Evolutionary conservation across 805 yeast genomes (phyloP).

Genomic region (Starmerella etchellsii): DNA sequence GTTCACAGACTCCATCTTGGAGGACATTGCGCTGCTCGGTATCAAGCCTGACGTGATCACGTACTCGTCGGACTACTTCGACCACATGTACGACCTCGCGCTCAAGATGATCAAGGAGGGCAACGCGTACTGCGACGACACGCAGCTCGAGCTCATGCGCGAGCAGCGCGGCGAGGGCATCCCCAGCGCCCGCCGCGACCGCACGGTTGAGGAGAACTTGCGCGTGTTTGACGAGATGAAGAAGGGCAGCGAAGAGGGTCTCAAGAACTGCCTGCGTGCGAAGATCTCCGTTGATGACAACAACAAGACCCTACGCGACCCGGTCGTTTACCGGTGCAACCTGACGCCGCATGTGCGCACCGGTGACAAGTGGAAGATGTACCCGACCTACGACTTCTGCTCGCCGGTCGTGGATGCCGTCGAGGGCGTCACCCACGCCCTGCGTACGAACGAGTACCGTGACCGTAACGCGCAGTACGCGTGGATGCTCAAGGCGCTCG

Average conservation of each 20-base stretch:
- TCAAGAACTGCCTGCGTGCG: constrained; percentile 88
- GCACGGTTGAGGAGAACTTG: constrained; percentile 85
- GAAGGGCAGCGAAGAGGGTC: constrained; percentile 84
- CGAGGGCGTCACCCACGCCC: constrained; percentile 96
- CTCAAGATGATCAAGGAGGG: constrained; percentile 84
- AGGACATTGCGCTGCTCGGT: constrained; percentile 81
- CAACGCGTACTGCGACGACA: constrained; percentile 94
- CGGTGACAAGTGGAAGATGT: constrained; percentile 83
- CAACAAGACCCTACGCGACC: constrained; percentile 94
- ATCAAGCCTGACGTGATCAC: constrained; percentile 83
- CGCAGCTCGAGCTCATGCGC: constrained; percentile 89
- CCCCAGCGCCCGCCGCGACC: constrained; percentile 81
- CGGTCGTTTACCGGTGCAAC: constrained; percentile 95
- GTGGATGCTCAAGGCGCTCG: constrained; percentile 78
- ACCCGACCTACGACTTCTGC: constrained; percentile 98
- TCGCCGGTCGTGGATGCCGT: constrained; percentile 90
- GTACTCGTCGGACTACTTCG: constrained; percentile 88
- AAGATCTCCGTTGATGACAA: constrained; percentile 83
- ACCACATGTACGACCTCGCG: constrained; percentile 78
- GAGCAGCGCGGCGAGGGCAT: constrained; percentile 98
- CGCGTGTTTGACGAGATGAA: constrained; percentile 82
- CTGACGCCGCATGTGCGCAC: constrained; percentile 97
- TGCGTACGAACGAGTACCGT: constrained; percentile 96
- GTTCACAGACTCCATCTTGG: constrained; percentile 85
- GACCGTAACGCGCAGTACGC: constrained; percentile 97